These are phyloP conservation scores for Dipteronia sinensis DNA, from an alignment of 345 rosid genomes.

Conservation along the genomic window DNA sequence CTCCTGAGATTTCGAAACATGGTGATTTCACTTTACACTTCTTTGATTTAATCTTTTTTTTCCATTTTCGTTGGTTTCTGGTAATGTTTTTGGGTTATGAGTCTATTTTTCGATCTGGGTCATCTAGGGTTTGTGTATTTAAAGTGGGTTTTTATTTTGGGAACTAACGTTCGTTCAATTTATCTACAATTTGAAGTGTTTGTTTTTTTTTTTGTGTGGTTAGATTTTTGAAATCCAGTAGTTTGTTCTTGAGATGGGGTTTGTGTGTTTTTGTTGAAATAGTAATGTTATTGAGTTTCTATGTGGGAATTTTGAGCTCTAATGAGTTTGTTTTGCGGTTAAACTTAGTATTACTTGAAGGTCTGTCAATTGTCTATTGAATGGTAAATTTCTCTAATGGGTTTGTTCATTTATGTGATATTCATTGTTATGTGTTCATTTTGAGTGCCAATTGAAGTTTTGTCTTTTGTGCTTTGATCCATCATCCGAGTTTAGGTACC, in stretches of 20 bases:
- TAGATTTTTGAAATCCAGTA: neutral
- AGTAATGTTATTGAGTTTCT: neutral
- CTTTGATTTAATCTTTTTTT: no score
- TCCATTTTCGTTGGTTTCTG: neutral
- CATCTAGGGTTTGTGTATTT: conserved; percentile 18
- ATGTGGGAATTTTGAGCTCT: neutral
- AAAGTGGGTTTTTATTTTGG: neutral
- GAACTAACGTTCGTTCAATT: neutral
- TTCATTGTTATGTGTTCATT: neutral
- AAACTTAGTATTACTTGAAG: neutral
- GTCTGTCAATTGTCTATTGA: neutral
- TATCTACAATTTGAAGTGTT: no score
- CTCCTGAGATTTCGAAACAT: no score
- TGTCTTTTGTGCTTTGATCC: neutral
- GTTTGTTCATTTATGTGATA: neutral
- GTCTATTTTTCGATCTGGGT: neutral
- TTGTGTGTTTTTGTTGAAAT: neutral
- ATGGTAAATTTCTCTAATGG: neutral
- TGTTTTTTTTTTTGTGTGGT: no score
- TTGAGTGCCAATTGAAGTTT: neutral
- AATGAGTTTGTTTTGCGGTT: neutral
- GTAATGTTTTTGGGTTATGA: conserved; percentile 13
- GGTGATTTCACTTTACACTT: no score
- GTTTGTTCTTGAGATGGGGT: neutral
- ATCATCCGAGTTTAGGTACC: conserved; percentile 25